Evolutionary conservation across 2,329 filamentous ascomycete genomes (phyloP).

Genomic region (Didymella sp.): DNA sequence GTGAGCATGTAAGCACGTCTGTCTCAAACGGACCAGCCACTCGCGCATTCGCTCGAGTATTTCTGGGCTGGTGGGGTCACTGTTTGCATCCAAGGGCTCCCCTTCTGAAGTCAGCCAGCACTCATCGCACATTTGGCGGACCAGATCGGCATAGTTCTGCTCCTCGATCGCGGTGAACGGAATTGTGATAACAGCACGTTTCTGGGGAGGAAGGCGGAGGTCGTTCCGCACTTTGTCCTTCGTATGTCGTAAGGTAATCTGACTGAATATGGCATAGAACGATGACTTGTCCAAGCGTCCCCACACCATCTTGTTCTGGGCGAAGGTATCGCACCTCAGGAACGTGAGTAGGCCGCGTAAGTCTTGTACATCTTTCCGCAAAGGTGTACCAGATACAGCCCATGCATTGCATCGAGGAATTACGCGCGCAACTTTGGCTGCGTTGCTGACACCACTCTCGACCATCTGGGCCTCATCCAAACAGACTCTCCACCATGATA

Average conservation of each 20-base stretch:
- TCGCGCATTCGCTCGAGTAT: constrained; percentile 75
- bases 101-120: constrained; percentile 72
- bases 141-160: constrained; percentile 81
- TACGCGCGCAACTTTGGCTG: constrained; percentile 77
- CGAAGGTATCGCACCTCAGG: constrained; percentile 78
- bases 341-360: constrained; percentile 83
- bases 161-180: constrained; percentile 91
- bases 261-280: constrained; percentile 73
- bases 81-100: constrained; percentile 65
- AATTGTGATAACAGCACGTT: constrained; percentile 84
- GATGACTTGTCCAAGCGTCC: constrained; percentile 69
- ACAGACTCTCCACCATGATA: constrained; percentile 86
- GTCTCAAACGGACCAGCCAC: constrained; percentile 79
- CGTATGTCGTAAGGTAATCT: constrained; percentile 81
- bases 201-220: constrained; percentile 79
- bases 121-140: constrained; percentile 74
- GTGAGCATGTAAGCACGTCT: constrained; percentile 86
- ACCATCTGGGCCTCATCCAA: constrained; percentile 87
- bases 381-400: constrained; percentile 90
- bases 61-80: constrained; percentile 66
- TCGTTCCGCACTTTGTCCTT: constrained; percentile 83
- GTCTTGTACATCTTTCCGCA: constrained; percentile 80
- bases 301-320: constrained; percentile 70
- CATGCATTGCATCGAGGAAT: constrained; percentile 88
- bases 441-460: constrained; percentile 83